Evolutionary conservation across 495 filamentous ascomycete genomes (phyloP).

Genomic region (Aspergillus cristatus): DNA sequence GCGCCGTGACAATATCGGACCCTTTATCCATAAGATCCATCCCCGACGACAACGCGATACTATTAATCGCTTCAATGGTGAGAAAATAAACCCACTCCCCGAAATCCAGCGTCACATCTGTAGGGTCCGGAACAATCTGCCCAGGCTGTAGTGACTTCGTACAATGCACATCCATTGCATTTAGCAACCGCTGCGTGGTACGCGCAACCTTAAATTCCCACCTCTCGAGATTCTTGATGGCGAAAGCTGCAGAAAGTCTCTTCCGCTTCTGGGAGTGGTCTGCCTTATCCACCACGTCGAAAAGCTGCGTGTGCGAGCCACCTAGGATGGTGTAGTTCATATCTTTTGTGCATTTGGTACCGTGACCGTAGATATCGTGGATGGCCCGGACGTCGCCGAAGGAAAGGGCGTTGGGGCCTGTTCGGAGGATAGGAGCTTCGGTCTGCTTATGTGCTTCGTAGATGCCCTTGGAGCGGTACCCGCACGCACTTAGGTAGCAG

Average conservation of each 20-base stretch:
- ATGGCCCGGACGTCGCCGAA: slow-evolving; percentile 29
- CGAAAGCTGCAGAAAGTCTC: slow-evolving; percentile 34
- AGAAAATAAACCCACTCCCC: slow-evolving; percentile 18
- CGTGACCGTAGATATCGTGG: slow-evolving; percentile 43
- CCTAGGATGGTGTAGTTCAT: slow-evolving; percentile 24
- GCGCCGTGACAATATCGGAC: slow-evolving; percentile 20
- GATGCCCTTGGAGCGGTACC: slow-evolving; percentile 24
- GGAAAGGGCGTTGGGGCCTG: slow-evolving; percentile 38
- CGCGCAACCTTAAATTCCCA: slow-evolving; percentile 40
- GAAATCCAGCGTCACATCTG: slow-evolving; percentile 17
- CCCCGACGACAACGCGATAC: slow-evolving; percentile 31
- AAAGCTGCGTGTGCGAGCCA: slow-evolving; percentile 29
- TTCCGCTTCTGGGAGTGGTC: slow-evolving; percentile 32
- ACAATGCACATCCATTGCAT: slow-evolving; percentile 13
- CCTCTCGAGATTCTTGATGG: slow-evolving; percentile 35
- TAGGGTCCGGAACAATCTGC: neutral
- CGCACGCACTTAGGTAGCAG: slow-evolving; percentile 12
- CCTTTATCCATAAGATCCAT: slow-evolving; percentile 36
- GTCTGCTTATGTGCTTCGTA: slow-evolving; percentile 22
- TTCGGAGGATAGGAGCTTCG: slow-evolving; percentile 28
- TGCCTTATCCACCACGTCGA: slow-evolving; percentile 24
- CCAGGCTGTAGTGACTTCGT: slow-evolving; percentile 7
- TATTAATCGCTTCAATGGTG: slow-evolving; percentile 34
- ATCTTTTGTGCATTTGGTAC: slow-evolving; percentile 35
- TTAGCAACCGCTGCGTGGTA: slow-evolving; percentile 22